Percentiles rank a stretch among this genome's conserved stretches.
Conservation (phyloP, 495 filamentous ascomycete genomes). For the Penicillium steckii region DNA sequence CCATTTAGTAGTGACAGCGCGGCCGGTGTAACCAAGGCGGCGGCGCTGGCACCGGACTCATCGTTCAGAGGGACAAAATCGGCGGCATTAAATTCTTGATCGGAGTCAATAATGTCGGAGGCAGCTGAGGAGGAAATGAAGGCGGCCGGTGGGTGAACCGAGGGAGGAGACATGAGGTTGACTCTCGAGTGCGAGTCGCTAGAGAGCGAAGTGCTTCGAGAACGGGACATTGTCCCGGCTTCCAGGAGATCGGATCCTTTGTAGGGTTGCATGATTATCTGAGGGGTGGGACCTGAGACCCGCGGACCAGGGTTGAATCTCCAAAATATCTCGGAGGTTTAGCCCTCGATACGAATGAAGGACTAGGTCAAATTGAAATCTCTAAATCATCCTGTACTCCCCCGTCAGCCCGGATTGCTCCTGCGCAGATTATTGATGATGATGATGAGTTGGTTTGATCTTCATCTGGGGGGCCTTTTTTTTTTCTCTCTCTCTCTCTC, state of each 20-base stretch:
- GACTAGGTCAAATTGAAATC: conserved; percentile 24
- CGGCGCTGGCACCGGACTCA: conserved; percentile 51
- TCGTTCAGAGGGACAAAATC: conserved; percentile 64
- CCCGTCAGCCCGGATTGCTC: conserved; percentile 18
- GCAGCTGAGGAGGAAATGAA: conserved; percentile 91
- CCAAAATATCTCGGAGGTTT: conserved; percentile 3
- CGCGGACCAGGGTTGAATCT: conserved; percentile 7
- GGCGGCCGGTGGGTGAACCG: conserved; percentile 74
- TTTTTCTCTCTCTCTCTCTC: not conserved
- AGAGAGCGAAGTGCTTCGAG: conserved; percentile 45
- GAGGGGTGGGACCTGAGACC: not conserved
- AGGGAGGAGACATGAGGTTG: conserved; percentile 59
- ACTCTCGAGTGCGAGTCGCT: conserved; percentile 43
- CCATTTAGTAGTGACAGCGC: conserved; percentile 82
- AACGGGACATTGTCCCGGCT: conserved; percentile 33
- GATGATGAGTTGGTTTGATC: conserved; percentile 17
- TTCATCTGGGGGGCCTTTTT: not conserved
- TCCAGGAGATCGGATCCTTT: conserved; percentile 39
- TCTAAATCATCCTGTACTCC: conserved; percentile 34
- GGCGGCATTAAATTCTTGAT: conserved; percentile 72
- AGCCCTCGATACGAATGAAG: conserved; percentile 19
- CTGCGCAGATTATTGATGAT: not conserved
- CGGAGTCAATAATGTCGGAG: conserved; percentile 85
- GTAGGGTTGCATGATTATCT: conserved; percentile 32
- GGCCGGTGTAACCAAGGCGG: conserved; percentile 68